A percentile compares a stretch with the other conserved stretches of the same genome.
phyloP scores from a whole-genome alignment of 768 basidiomycete genomes.

The Lactarius hatsudake region DNA sequence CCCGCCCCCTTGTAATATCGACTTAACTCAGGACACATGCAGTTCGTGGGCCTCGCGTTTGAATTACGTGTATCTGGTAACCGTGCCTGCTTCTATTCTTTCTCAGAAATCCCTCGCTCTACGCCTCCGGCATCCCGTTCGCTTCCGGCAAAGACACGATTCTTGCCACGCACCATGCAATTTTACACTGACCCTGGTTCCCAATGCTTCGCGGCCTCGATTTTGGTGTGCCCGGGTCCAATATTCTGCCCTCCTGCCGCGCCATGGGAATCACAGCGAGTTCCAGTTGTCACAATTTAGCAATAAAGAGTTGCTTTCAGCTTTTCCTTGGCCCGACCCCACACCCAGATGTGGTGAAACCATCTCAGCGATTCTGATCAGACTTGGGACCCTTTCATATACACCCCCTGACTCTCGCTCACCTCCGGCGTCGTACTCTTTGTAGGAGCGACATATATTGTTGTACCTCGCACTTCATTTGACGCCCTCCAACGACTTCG shows the following conservation, averaged over 20 bases:
- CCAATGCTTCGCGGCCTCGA: slow-evolving; percentile 27
- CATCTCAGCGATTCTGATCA: slow-evolving; percentile 21
- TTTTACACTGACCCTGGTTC: slow-evolving; percentile 22
- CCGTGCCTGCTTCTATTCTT: slow-evolving; percentile 17
- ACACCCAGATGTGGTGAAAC: slow-evolving; percentile 24
- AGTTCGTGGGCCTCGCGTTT: slow-evolving; percentile 10
- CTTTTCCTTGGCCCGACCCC: slow-evolving; percentile 12
- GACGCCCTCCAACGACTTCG: slow-evolving; percentile 13
- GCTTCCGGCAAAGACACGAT: slow-evolving; percentile 22
- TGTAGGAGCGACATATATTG: slow-evolving; percentile 19
- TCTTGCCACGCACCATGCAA: slow-evolving; percentile 19
- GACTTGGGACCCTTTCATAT: slow-evolving; percentile 21
- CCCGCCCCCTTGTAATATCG: slow-evolving; percentile 6
- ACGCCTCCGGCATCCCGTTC: slow-evolving; percentile 15
- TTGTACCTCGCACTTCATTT: slow-evolving; percentile 5
- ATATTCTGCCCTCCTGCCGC: slow-evolving; percentile 25
- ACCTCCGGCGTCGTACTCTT: slow-evolving; percentile 8
- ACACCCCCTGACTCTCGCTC: slow-evolving; percentile 9
- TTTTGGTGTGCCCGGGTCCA: slow-evolving; percentile 22
- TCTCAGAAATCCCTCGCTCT: slow-evolving; percentile 8
- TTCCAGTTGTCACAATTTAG: slow-evolving; percentile 22
- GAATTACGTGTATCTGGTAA: slow-evolving; percentile 25
- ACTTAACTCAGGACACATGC: background rate
- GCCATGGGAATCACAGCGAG: slow-evolving; percentile 18
- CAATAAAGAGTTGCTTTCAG: slow-evolving; percentile 14